Percentiles rank a stretch among this genome's conserved stretches.
Evolutionary conservation across 352 stramenopile species (phyloP).

Genomic region (Pythium chondricola): DNA sequence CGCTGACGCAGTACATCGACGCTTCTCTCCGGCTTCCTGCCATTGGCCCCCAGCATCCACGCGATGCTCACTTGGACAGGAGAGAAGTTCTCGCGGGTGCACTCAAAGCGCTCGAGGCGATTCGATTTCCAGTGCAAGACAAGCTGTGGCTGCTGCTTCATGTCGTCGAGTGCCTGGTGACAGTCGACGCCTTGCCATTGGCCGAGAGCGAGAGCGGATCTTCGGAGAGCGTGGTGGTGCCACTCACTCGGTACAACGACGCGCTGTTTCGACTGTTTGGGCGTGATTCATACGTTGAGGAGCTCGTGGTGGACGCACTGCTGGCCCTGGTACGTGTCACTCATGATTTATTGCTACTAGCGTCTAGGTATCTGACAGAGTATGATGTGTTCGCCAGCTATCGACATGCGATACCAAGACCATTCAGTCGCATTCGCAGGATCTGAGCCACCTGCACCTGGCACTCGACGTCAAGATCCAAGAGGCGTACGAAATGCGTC

Average conservation of each 20-base stretch:
- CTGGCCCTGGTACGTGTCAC: conserved; percentile 40
- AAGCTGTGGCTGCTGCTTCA: conserved; percentile 65
- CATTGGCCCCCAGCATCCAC: conserved; percentile 2
- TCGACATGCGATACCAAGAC: conserved; percentile 44
- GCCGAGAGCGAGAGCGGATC: not conserved
- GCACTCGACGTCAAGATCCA: conserved; percentile 65
- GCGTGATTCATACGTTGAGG: conserved; percentile 54
- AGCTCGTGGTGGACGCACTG: conserved; percentile 61
- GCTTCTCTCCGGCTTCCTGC: conserved; percentile 20
- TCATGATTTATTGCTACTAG: not conserved
- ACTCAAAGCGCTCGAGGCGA: conserved; percentile 57
- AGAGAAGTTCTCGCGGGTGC: conserved; percentile 53
- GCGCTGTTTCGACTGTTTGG: conserved; percentile 62
- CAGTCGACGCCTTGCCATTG: conserved; percentile 10
- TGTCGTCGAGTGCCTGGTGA: conserved; percentile 46
- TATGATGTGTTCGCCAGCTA: conserved; percentile 35
- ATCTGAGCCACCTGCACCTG: conserved; percentile 49
- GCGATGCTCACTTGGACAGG: conserved; percentile 20
- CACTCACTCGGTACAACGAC: conserved; percentile 23
- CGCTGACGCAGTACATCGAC: conserved; percentile 64
- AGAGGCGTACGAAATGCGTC: conserved; percentile 69
- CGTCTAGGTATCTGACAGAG: not conserved
- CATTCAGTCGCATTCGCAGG: conserved; percentile 39
- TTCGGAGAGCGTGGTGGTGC: not conserved
- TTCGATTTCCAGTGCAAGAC: conserved; percentile 52